Conservation (phyloP, 2,329 filamentous ascomycete species). For the Aspergillus luchuensis region DNA sequence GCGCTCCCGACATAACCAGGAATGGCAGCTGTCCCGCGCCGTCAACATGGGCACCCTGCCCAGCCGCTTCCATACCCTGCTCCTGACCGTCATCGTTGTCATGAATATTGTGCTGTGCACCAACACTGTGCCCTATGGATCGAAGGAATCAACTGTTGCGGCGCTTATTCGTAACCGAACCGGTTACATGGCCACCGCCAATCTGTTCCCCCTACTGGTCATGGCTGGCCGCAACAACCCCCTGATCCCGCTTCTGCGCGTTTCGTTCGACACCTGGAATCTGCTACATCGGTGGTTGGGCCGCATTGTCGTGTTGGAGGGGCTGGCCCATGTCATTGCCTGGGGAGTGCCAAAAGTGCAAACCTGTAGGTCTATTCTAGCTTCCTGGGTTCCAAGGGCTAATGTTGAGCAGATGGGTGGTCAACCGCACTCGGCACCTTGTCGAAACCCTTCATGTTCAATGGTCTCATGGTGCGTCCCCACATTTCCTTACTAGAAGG, state of each 20-base stretch:
- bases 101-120: slow-evolving; percentile 54
- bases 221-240: slow-evolving; percentile 46
- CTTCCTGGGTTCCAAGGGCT: background rate
- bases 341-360: slow-evolving; percentile 72
- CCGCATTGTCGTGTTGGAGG: slow-evolving; percentile 68
- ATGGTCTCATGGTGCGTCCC: slow-evolving; percentile 45
- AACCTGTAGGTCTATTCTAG: slow-evolving; percentile 19
- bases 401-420: slow-evolving; percentile 15
- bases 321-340: slow-evolving; percentile 67
- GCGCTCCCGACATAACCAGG: slow-evolving; percentile 44
- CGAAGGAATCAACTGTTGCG: slow-evolving; percentile 33
- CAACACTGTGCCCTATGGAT: slow-evolving; percentile 41
- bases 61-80: slow-evolving; percentile 46
- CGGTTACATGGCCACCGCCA: slow-evolving; percentile 42
- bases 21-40: slow-evolving; percentile 44
- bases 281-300: slow-evolving; percentile 77
- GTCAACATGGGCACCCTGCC: slow-evolving; percentile 49
- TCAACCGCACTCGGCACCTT: background rate
- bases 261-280: slow-evolving; percentile 47
- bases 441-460: slow-evolving; percentile 10
- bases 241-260: slow-evolving; percentile 40
- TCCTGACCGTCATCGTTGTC: slow-evolving; percentile 39
- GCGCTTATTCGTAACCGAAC: slow-evolving; percentile 44
- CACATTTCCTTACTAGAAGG: background rate
- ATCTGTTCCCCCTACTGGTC: slow-evolving; percentile 45